A percentile compares a stretch with the other conserved stretches of the same genome.
Evolutionary conservation across 805 yeast species (phyloP).

Genomic region (Cyberlindnera amylophila): DNA sequence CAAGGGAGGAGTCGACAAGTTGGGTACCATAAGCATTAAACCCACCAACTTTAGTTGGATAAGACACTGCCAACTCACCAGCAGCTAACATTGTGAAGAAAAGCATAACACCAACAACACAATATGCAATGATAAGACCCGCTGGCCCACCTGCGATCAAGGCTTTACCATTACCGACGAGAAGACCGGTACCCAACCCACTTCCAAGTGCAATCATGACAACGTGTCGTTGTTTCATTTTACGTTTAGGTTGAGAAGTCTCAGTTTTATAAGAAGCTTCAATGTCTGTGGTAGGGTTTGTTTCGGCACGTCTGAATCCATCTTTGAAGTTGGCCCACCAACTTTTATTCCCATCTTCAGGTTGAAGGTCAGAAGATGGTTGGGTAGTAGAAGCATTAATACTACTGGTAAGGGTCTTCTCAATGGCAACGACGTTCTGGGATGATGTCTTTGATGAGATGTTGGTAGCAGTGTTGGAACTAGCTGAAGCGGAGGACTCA

Average conservation of each 20-base stretch:
- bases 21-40: constrained; percentile 55
- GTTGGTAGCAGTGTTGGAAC: too few relatives aligned
- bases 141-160: constrained; percentile 44
- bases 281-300: neutral
- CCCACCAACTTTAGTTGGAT: constrained; percentile 56
- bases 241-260: neutral
- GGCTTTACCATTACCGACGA: constrained; percentile 54
- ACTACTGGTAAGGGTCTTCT: too few relatives aligned
- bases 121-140: constrained; percentile 50
- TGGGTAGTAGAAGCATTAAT: too few relatives aligned
- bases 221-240: constrained; percentile 20
- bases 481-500: too few relatives aligned
- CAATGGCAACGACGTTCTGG: too few relatives aligned
- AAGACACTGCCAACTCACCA: constrained; percentile 65
- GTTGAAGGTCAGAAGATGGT: too few relatives aligned
- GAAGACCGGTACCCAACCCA: constrained; percentile 68
- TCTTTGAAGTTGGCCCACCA: neutral
- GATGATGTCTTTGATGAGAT: too few relatives aligned
- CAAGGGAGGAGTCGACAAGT: constrained; percentile 53
- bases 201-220: constrained; percentile 72
- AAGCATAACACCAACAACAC: constrained; percentile 53
- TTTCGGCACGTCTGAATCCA: neutral
- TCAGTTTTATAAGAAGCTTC: too few relatives aligned
- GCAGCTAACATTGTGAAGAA: constrained; percentile 58
- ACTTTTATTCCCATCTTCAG: neutral